Conservation (phyloP, 108 stramenopile genomes). For the Licmophora abbreviata region DNA sequence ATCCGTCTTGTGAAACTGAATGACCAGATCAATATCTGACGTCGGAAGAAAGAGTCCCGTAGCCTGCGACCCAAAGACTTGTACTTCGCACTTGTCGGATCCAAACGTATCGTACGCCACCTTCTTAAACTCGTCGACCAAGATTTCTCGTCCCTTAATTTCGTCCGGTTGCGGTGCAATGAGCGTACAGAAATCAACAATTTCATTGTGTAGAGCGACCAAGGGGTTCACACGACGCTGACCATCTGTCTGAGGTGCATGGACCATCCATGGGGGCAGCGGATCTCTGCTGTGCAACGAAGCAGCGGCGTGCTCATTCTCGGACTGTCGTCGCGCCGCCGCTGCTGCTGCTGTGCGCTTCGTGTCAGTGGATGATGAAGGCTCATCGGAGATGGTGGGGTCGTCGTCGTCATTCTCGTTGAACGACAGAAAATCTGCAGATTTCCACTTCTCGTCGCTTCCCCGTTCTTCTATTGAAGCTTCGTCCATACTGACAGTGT, state of each 20-base stretch:
- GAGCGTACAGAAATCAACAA: slow-evolving; percentile 82
- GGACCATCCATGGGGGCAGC: slow-evolving; percentile 52
- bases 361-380: no score
- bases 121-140: slow-evolving; percentile 37
- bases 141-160: slow-evolving; percentile 35
- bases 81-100: slow-evolving; percentile 31
- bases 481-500: no score
- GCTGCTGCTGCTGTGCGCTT: not conserved
- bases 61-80: slow-evolving; percentile 90
- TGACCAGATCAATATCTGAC: slow-evolving; percentile 80
- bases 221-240: slow-evolving; percentile 34
- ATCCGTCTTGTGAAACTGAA: slow-evolving; percentile 20
- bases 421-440: slow-evolving; percentile 26
- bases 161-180: slow-evolving; percentile 77
- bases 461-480: no score
- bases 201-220: slow-evolving; percentile 91
- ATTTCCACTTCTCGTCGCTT: slow-evolving; percentile 11
- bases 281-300: not conserved
- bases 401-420: slow-evolving; percentile 5
- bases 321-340: not conserved
- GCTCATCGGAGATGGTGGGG: not conserved
- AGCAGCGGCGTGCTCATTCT: slow-evolving; percentile 1
- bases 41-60: slow-evolving; percentile 83
- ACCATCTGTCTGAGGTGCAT: slow-evolving; percentile 7
- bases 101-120: slow-evolving; percentile 40